Conservation (phyloP, 1,139 yeast species). For the Zygotorulaspora mrakii region DNA sequence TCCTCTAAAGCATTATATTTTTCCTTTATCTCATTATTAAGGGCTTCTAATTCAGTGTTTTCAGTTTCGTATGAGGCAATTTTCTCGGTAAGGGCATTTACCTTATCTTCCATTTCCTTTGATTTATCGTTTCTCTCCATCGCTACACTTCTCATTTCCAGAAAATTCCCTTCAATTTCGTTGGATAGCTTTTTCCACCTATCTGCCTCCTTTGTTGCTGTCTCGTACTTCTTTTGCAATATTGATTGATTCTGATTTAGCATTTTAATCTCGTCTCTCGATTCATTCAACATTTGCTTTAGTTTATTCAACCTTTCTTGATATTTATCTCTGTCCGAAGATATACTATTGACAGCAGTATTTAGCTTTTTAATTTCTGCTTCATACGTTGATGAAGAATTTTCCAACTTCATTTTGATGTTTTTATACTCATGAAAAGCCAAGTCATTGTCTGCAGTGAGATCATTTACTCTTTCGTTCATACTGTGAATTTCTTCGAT, state of each 20-base stretch:
- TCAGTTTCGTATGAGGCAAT: constrained; percentile 23
- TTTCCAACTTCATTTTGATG: constrained; percentile 52
- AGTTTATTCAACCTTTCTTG: constrained; percentile 35
- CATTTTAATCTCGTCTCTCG: constrained; percentile 31
- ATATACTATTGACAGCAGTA: constrained; percentile 24
- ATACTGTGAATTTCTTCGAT: constrained; percentile 36
- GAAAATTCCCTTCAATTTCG: constrained; percentile 10
- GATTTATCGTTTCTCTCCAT: background rate
- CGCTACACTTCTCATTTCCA: constrained; percentile 6
- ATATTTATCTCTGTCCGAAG: constrained; percentile 36
- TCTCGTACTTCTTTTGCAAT: constrained; percentile 33
- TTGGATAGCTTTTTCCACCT: constrained; percentile 9
- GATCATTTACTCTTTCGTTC: constrained; percentile 24
- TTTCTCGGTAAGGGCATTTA: constrained; percentile 5
- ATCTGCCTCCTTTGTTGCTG: constrained; percentile 19
- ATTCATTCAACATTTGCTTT: constrained; percentile 24
- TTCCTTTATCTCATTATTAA: constrained; percentile 36
- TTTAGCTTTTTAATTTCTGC: constrained; percentile 41
- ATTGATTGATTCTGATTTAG: constrained; percentile 33
- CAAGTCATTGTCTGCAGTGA: constrained; percentile 44
- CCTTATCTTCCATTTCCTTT: constrained; percentile 7
- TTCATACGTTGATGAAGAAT: constrained; percentile 59
- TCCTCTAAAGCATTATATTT: constrained; percentile 13
- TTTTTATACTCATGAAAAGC: constrained; percentile 42
- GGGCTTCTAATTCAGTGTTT: constrained; percentile 8